These are phyloP conservation scores for Eucalyptus virginea DNA, from an alignment of 345 rosid genomes.

Conservation along the genomic window DNA sequence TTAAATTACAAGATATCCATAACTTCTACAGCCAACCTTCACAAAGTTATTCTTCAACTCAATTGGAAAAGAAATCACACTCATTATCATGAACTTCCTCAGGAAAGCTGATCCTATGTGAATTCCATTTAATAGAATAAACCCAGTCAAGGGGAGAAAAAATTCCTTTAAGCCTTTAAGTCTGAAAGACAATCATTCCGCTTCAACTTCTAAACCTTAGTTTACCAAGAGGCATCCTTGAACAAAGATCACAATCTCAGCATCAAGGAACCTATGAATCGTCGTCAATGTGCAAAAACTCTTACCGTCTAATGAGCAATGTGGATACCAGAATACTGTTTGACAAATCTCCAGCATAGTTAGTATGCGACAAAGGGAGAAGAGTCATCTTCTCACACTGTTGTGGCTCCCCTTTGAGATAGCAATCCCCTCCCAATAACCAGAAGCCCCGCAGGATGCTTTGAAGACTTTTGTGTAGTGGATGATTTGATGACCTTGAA, in stretches of 20 bases:
- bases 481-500: background rate
- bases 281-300: background rate
- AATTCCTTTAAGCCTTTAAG: background rate
- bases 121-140: background rate
- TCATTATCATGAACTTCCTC: background rate
- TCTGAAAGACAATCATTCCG: background rate
- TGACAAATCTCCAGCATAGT: background rate
- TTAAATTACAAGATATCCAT: background rate
- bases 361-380: background rate
- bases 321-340: background rate
- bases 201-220: background rate
- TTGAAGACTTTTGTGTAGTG: background rate
- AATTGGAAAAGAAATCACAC: background rate
- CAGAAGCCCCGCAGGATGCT: background rate
- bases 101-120: background rate
- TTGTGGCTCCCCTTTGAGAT: background rate
- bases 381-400: background rate
- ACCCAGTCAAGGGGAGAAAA: background rate
- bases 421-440: background rate
- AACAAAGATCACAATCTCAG: background rate
- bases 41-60: background rate
- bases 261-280: background rate
- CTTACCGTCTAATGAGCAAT: background rate
- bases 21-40: background rate
- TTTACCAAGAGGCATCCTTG: background rate